Percentiles rank a stretch among this genome's conserved stretches.
Evolutionary conservation across 2,329 filamentous ascomycete genomes (phyloP).

Genomic region (Cercospora canescens): DNA sequence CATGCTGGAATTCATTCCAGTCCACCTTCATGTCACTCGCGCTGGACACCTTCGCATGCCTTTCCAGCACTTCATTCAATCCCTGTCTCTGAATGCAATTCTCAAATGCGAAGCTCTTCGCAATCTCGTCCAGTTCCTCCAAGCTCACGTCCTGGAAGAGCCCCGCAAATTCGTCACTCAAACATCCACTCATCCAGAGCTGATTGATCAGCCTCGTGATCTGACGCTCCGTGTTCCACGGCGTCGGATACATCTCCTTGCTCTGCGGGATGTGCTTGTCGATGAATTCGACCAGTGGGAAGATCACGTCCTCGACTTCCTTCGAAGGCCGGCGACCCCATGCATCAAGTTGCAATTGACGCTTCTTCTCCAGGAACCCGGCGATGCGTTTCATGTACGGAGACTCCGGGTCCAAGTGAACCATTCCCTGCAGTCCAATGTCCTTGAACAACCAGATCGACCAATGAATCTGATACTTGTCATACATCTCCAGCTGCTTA

Average conservation of each 20-base stretch:
- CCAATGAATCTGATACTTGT: slow-evolving; percentile 56
- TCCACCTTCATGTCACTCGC: neutral
- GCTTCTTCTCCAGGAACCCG: slow-evolving; percentile 59
- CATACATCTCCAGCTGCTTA: slow-evolving; percentile 54
- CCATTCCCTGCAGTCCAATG: slow-evolving; percentile 38
- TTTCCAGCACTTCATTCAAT: slow-evolving; percentile 56
- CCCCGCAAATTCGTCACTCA: slow-evolving; percentile 57
- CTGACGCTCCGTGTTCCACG: slow-evolving; percentile 36
- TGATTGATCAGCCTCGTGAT: slow-evolving; percentile 46
- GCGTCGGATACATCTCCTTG: slow-evolving; percentile 33
- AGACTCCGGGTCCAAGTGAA: slow-evolving; percentile 24
- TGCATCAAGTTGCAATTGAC: slow-evolving; percentile 53
- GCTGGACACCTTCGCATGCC: slow-evolving; percentile 35
- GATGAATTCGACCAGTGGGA: slow-evolving; percentile 39
- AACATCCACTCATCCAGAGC: slow-evolving; percentile 52
- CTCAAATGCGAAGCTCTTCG: slow-evolving; percentile 56
- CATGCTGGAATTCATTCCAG: neutral
- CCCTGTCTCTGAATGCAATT: slow-evolving; percentile 54
- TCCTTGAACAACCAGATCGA: slow-evolving; percentile 49
- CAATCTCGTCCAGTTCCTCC: slow-evolving; percentile 57
- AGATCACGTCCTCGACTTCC: slow-evolving; percentile 46
- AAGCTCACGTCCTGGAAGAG: slow-evolving; percentile 54
- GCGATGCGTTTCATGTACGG: slow-evolving; percentile 51
- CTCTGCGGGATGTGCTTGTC: slow-evolving; percentile 29
- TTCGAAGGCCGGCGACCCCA: slow-evolving; percentile 50